Percentiles rank a stretch among this genome's conserved stretches.
phyloP scores from a whole-genome alignment of 495 filamentous ascomycete species.

The Platismatia glauca region DNA sequence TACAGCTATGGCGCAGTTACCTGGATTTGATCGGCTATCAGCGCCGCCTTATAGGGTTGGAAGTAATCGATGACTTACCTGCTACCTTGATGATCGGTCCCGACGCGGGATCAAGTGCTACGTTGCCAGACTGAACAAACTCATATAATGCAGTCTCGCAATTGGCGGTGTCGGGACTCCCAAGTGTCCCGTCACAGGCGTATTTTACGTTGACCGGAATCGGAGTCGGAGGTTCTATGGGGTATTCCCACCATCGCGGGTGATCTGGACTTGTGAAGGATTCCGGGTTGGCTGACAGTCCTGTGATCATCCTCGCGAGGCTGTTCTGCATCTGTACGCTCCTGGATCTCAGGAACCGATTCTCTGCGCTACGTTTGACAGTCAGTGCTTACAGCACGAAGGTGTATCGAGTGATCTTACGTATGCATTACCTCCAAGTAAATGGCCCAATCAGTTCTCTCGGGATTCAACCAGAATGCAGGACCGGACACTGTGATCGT shows the following conservation, averaged over 20 bases:
- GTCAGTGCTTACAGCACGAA: not conserved
- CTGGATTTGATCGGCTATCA: not conserved
- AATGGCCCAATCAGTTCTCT: not conserved
- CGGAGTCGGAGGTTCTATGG: conserved; percentile 4
- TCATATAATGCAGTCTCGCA: conserved; percentile 8
- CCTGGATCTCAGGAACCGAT: not conserved
- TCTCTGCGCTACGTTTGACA: not conserved
- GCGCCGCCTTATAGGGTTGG: not conserved
- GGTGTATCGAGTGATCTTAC: not conserved
- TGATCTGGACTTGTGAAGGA: not conserved
- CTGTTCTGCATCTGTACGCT: not conserved
- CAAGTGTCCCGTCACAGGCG: not conserved
- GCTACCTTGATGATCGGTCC: not conserved
- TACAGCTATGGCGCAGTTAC: conserved; percentile 11
- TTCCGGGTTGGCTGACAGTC: not conserved
- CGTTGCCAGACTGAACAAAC: not conserved
- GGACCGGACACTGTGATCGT: not conserved
- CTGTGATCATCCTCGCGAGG: not conserved
- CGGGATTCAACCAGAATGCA: not conserved
- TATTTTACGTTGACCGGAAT: conserved; percentile 4
- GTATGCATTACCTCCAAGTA: not conserved
- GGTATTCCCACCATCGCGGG: conserved; percentile 2
- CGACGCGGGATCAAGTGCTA: not conserved
- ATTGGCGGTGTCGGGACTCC: conserved; percentile 7
- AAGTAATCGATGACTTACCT: not conserved